Evolutionary conservation across 176 grass and related monocot genomes (phyloP).

Genomic region (Oryza meridionalis): DNA sequence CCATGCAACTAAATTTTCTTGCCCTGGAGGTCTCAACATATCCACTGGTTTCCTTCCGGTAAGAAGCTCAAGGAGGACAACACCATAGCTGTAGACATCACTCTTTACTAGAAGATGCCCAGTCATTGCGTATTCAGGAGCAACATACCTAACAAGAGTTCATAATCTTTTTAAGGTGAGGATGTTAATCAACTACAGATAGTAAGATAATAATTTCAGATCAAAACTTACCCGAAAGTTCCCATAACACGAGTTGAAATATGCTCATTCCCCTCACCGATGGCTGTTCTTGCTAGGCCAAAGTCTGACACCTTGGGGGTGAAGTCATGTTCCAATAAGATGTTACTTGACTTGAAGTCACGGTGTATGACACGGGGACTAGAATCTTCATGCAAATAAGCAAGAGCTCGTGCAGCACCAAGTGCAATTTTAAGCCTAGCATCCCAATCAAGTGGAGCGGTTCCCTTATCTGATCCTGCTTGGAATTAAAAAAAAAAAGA

Average conservation of each 20-base stretch:
- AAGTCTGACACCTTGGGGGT: conserved; percentile 97
- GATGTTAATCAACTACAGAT: conserved; percentile 25
- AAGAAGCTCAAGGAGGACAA: conserved; percentile 95
- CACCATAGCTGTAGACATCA: conserved; percentile 98
- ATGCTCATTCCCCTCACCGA: conserved; percentile 81
- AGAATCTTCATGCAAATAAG: conserved; percentile 98
- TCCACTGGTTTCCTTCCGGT: conserved; percentile 93
- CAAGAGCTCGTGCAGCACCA: conserved; percentile 84
- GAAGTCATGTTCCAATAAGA: conserved; percentile 89
- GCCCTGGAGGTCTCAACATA: conserved; percentile 84
- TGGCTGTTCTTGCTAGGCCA: conserved; percentile 79
- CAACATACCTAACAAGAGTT: conserved; percentile 72
- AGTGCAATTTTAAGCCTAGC: conserved; percentile 90
- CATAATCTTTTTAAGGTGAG: conserved; percentile 3
- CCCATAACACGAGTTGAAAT: conserved; percentile 98
- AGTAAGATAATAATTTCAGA: conserved; percentile 29
- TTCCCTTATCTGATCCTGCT: conserved; percentile 72
- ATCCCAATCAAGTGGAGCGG: conserved; percentile 73
- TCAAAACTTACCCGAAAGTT: conserved; percentile 85
- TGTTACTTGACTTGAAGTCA: conserved; percentile 99
- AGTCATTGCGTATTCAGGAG: conserved; percentile 98
- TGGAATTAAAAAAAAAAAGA: conserved; percentile 30
- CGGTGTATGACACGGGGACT: conserved; percentile 98
- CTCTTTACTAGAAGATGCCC: conserved; percentile 99
- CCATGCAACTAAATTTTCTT: conserved; percentile 98